Conservation (phyloP, 495 filamentous ascomycete genomes). For the Talaromyces wortmannii region DNA sequence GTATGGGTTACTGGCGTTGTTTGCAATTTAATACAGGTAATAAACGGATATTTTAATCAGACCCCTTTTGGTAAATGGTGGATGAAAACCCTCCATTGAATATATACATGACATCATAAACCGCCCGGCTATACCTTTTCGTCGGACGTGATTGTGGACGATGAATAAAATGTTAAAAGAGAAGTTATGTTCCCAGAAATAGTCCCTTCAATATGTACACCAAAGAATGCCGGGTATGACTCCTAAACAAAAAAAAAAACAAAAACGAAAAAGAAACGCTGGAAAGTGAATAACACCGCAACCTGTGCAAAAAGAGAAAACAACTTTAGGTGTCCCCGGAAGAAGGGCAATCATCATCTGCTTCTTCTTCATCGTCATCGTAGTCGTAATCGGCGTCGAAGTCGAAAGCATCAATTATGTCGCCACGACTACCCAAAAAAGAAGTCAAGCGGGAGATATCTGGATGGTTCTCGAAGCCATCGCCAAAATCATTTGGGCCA, state of each 20-base stretch:
- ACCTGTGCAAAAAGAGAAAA: no score
- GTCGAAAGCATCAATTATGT: constrained; percentile 2
- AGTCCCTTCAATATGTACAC: not conserved
- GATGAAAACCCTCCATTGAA: no score
- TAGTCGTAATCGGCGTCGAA: not conserved
- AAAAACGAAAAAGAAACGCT: not conserved
- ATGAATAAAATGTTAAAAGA: not conserved
- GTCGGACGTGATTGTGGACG: not conserved
- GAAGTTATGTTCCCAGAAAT: no score
- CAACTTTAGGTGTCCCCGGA: no score
- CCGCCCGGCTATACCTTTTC: not conserved
- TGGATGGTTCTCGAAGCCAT: no score
- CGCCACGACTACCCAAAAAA: not conserved
- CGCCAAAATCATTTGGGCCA: no score
- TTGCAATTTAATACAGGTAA: no score
- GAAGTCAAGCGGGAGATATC: not conserved
- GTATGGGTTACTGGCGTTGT: no score
- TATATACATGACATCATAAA: no score
- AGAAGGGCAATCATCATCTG: not conserved
- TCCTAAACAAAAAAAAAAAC: not conserved
- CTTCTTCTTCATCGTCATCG: not conserved
- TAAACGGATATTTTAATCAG: no score
- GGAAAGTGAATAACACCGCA: not conserved
- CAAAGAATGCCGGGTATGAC: not conserved
- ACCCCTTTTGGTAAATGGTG: no score